These are phyloP conservation scores for Leishmania braziliensis DNA, from an alignment of 208 protist genomes.

Conservation along the genomic window DNA sequence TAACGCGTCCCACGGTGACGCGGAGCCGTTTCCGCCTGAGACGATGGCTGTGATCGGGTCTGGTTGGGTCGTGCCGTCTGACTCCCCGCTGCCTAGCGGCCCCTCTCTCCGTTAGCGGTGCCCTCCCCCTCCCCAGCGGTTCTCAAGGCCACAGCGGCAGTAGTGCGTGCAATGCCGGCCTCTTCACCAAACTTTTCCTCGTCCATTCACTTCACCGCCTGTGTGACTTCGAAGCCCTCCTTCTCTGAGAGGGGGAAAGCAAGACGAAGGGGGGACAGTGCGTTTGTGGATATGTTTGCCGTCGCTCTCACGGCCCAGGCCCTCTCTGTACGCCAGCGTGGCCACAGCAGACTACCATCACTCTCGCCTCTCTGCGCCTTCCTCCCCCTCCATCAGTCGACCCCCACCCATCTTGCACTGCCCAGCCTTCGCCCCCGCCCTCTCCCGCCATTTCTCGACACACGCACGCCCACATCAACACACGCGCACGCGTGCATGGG, in stretches of 20 bases:
- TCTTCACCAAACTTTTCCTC: background rate
- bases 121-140: background rate
- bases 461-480: background rate
- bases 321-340: background rate
- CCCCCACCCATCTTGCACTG: background rate
- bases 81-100: background rate
- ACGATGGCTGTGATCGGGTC: constrained; percentile 20
- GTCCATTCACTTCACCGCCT: background rate
- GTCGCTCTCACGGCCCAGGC: background rate
- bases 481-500: background rate
- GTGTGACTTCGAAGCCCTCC: background rate
- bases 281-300: background rate
- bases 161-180: background rate
- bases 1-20: background rate
- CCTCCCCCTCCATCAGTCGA: background rate
- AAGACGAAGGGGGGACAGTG: background rate
- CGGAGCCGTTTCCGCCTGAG: background rate
- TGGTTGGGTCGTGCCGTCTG: constrained; percentile 5
- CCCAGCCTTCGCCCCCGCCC: background rate
- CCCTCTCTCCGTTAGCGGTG: too few species aligned
- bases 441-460: background rate
- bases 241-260: background rate
- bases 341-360: background rate
- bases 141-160: background rate
- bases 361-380: background rate